phyloP scores from a whole-genome alignment of 192 early-diverging fungal genomes.

The Coemansia sp. region DNA sequence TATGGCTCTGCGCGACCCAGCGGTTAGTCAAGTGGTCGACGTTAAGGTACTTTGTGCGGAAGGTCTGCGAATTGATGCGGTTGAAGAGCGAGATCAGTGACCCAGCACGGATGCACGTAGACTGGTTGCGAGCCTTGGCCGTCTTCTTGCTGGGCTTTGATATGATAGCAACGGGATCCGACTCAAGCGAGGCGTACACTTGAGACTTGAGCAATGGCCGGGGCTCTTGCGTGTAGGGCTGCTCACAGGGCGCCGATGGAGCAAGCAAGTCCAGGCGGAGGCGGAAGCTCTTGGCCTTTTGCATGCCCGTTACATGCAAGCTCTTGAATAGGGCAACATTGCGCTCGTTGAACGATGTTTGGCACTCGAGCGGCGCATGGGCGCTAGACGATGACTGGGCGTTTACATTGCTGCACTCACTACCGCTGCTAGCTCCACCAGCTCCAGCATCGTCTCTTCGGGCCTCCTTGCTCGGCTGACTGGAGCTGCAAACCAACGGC shows the following conservation, averaged over 20 bases:
- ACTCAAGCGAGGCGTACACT: constrained; percentile 67
- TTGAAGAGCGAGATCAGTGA: constrained; percentile 83
- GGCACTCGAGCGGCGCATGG: constrained; percentile 53
- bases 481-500: neutral
- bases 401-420: neutral
- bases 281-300: constrained; percentile 76
- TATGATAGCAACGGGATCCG: constrained; percentile 77
- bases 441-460: neutral
- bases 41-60: constrained; percentile 81
- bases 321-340: constrained; percentile 70
- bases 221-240: constrained; percentile 15
- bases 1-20: constrained; percentile 56
- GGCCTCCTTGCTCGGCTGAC: neutral
- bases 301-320: constrained; percentile 75
- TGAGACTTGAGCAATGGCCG: constrained; percentile 28
- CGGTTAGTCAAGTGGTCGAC: constrained; percentile 54
- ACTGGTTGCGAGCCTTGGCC: constrained; percentile 76
- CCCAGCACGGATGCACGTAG: constrained; percentile 73
- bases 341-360: constrained; percentile 51
- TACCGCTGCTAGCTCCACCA: constrained; percentile 9
- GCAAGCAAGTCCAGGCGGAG: constrained; percentile 65
- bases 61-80: constrained; percentile 89
- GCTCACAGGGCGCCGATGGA: constrained; percentile 25
- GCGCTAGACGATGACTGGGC: constrained; percentile 38
- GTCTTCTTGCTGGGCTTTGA: constrained; percentile 94